Conservation (phyloP, 495 filamentous ascomycete genomes). For the Clohesyomyces aquaticus region DNA sequence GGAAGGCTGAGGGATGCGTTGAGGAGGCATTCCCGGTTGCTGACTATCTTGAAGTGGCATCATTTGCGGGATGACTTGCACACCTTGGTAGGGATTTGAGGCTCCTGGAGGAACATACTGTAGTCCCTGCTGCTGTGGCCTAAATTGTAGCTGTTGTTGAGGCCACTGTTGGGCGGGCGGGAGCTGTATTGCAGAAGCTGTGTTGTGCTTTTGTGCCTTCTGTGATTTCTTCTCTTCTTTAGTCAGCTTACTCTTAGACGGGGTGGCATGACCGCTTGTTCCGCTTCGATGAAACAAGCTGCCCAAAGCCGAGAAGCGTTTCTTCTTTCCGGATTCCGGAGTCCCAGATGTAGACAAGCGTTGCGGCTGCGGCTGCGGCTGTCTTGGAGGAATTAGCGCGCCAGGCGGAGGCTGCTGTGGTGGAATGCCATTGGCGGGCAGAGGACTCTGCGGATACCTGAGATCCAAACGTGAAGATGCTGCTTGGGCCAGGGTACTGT, state of each 20-base stretch:
- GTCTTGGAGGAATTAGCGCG: neutral
- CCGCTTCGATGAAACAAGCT: slow-evolving; percentile 39
- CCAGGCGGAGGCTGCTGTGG: slow-evolving; percentile 27
- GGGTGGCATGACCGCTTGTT: slow-evolving; percentile 18
- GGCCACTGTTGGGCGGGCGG: slow-evolving; percentile 27
- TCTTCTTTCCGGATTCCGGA: slow-evolving; percentile 52
- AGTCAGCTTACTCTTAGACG: slow-evolving; percentile 24
- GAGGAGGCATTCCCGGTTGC: slow-evolving; percentile 18
- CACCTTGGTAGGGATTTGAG: slow-evolving; percentile 20
- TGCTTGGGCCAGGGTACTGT: slow-evolving; percentile 37
- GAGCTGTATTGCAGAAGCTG: slow-evolving; percentile 13
- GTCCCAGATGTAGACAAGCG: slow-evolving; percentile 15
- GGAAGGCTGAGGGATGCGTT: slow-evolving; percentile 13
- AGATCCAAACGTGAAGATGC: slow-evolving; percentile 37
- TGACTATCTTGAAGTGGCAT: slow-evolving; percentile 13
- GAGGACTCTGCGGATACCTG: slow-evolving; percentile 36
- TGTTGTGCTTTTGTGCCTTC: slow-evolving; percentile 30
- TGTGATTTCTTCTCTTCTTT: slow-evolving; percentile 39
- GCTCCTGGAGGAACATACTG: slow-evolving; percentile 21
- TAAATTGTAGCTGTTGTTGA: slow-evolving; percentile 17
- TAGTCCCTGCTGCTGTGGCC: slow-evolving; percentile 7
- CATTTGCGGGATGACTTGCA: slow-evolving; percentile 12
- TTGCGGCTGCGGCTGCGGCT: slow-evolving; percentile 19
- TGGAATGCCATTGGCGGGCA: slow-evolving; percentile 34
- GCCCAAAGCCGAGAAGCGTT: slow-evolving; percentile 53